Conservation (phyloP, 2,329 filamentous ascomycete genomes). For the Trichoderma sp. region DNA sequence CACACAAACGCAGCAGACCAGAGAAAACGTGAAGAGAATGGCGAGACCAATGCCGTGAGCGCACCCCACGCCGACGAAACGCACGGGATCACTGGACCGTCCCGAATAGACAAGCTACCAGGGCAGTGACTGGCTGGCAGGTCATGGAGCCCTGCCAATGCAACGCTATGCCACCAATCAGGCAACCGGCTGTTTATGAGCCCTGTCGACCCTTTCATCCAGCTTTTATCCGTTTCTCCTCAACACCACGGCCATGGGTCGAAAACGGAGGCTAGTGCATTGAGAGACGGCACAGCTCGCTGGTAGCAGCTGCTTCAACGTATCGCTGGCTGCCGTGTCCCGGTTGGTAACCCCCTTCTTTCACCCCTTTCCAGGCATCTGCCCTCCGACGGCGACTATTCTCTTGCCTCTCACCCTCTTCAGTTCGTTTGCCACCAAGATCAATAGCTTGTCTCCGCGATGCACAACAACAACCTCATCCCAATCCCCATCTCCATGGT, state of each 20-base stretch:
- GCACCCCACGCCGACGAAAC: conserved; percentile 25
- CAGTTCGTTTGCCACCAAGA: conserved; percentile 7
- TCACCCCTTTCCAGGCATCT: not conserved
- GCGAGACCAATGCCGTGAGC: not conserved
- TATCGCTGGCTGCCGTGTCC: not conserved
- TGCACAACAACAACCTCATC: not conserved
- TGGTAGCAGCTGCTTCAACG: not conserved
- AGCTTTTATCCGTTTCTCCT: not conserved
- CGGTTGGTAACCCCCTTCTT: not conserved
- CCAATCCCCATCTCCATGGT: not conserved
- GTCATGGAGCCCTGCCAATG: conserved; percentile 7
- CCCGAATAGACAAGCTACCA: conserved; percentile 24
- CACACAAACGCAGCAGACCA: not conserved
- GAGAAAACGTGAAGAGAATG: not conserved
- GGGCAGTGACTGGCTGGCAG: conserved; percentile 25
- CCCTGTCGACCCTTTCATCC: conserved; percentile 1
- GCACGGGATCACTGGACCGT: conserved; percentile 19
- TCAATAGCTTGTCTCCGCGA: conserved; percentile 7
- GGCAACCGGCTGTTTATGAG: not conserved
- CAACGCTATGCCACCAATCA: conserved; percentile 21
- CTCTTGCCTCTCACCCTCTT: not conserved
- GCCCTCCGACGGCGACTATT: not conserved
- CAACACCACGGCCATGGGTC: conserved; percentile 1
- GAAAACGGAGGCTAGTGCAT: conserved; percentile 11
- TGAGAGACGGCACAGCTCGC: not conserved